Evolutionary conservation across 768 basidiomycete species (phyloP), one percentile per base, ranked within the genome.

Genomic region (Russula vinacea): DNA sequence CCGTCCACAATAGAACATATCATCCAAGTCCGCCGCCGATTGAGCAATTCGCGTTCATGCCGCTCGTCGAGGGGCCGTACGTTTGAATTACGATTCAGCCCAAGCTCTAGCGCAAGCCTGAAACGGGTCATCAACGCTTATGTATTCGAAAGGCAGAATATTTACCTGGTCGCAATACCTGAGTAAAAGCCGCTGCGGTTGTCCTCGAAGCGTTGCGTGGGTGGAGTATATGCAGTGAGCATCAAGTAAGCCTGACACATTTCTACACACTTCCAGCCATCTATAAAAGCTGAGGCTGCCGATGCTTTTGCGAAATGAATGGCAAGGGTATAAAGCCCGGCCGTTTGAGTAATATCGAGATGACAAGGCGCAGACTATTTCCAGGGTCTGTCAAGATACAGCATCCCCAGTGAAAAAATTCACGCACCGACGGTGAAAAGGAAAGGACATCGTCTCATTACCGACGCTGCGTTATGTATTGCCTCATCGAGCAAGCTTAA

Each of bases 231-330:
- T 9, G 83, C 81, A 40, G 83, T 81, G 75, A 88, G 78, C 35
- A 92, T 73, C 19, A 90, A 74, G 70, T 87, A 91, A 22, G 90
- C 89, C 71, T 92, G 90, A 62, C 85, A 87, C 62, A 87, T 83
- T 70, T 92, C 90, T n/a, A 91, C 81, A 63, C 83, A 85, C 71
- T 83, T 83, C 67, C 79, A 78, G 6, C 84, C 84, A 62, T 86
- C 83, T 14, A 85, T 78, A 57, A 88, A 77, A 2, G 84, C 79
- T 61, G 80, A 79, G 14, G 83, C 84, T 6, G 86, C 86, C 22
- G 82, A 78, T 58, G 84, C 82, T 64, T 82, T 78, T 8, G 86
- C 85, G 68, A 87, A 84, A 54, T 84, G 81, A 74, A 84, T 83
- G 0, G 84, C 84, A 56, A 84, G 72, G 8, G 73, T 71, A 72